Base-by-base conservation (phyloP, 371 early-diverging fungal genomes). In the Saksenaea vasiformis region DNA sequence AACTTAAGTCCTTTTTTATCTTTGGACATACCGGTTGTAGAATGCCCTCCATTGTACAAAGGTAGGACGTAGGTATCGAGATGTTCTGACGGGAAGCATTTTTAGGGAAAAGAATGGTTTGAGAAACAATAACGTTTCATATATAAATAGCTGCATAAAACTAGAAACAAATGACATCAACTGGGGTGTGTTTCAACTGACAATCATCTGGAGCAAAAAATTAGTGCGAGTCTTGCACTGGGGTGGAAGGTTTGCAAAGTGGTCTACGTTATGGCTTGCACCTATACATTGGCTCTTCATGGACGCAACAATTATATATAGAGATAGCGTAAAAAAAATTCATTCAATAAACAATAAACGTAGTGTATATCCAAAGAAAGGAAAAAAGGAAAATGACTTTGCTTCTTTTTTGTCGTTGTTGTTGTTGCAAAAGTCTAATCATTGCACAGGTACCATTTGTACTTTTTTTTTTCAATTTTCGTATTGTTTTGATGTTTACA, bases 401-500 rank as follows among this genome's bases (percentile, higher is more conserved):
- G n/a, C n/a, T n/a, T n/a, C n/a, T n/a, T n/a, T n/a, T n/a, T n/a
- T n/a, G n/a, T n/a, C n/a, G n/a, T 19, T 44, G 44, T 19, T 44
- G n/a, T 44, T 44, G 14, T 7, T 37, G 5, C 44, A 44, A 17
- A 44, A n/a, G n/a, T n/a, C n/a, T n/a, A n/a, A 44, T 19, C 44
- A 19, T 44, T n/a, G 17, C 44, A 44, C 17, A 17, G 19, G 44
- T 44, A 19, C 44, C 44, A n/a, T n/a, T n/a, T 44, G 44, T 44
- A 10, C 17, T 44, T 44, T 44, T 44, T 44, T 44, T n/a, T 44
- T 10, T 43, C n/a, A 1, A 5, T n/a, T 43, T 43, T 5, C 17
- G 13, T 5, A 8, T 44, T 44, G 14, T 44, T 17, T 44, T n/a
- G n/a, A n/a, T n/a, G n/a, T 68, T 83, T 87, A 99, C 86, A 98